Evolutionary conservation across 2,329 filamentous ascomycete genomes (phyloP).

Genomic region (Aspergillus chevalieri): DNA sequence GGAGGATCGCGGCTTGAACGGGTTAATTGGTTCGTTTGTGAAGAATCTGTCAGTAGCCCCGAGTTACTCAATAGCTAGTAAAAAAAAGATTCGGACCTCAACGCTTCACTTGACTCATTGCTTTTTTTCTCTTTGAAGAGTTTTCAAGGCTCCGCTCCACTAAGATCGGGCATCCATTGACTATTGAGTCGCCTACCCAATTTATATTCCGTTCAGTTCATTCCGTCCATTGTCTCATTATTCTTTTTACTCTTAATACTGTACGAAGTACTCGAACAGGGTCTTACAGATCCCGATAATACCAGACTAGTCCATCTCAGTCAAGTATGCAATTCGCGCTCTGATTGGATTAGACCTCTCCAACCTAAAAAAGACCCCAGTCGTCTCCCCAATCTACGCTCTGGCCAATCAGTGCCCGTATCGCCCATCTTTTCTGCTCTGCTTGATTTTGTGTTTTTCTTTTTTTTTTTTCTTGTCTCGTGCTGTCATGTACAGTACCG

Average conservation of each 20-base stretch:
- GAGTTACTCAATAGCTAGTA: too few relatives aligned
- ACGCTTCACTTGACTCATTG: neutral
- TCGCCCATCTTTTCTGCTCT: constrained; percentile 17
- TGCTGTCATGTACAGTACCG: constrained; percentile 1
- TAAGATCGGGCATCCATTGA: neutral
- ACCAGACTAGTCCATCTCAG: neutral
- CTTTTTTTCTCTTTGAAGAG: too few relatives aligned
- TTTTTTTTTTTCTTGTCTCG: constrained; percentile 6
- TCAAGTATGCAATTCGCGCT: neutral
- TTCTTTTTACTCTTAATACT: neutral
- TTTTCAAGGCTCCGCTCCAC: neutral
- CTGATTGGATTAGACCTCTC: constrained; percentile 7
- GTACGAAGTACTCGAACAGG: neutral
- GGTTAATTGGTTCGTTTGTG: neutral
- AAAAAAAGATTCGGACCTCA: neutral
- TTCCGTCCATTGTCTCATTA: neutral
- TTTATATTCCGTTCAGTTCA: neutral
- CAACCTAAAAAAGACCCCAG: constrained; percentile 19
- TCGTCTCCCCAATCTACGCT: constrained; percentile 19
- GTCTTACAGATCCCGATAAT: neutral
- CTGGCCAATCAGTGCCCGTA: constrained; percentile 23
- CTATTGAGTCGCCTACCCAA: too few relatives aligned
- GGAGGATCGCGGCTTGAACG: too few relatives aligned
- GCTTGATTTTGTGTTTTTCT: constrained; percentile 8
- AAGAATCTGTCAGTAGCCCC: neutral